These are phyloP conservation scores for Naegleria lovaniensis DNA, from an alignment of 208 protist genomes.

Conservation along the genomic window DNA sequence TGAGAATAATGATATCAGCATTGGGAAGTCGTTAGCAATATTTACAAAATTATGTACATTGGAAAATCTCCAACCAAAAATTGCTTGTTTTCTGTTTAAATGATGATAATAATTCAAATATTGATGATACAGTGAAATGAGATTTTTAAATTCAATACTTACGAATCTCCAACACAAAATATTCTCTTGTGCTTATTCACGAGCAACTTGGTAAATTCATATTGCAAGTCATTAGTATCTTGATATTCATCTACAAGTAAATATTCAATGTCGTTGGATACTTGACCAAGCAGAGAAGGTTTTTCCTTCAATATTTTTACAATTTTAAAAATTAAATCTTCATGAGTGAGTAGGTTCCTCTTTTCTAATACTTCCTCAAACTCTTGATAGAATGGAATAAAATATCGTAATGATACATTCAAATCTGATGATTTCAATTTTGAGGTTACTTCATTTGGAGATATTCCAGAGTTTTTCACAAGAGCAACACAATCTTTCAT, in stretches of 20 bases:
- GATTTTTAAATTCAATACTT: neutral
- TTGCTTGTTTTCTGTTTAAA: conserved; percentile 18
- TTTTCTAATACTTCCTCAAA: neutral
- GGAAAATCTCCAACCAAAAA: conserved; percentile 18
- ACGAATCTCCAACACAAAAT: conserved; percentile 19
- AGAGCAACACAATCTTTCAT: neutral
- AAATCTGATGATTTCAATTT: neutral
- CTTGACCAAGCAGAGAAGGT: neutral
- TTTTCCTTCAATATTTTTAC: neutral
- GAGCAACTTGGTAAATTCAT: neutral
- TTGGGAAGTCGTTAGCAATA: neutral
- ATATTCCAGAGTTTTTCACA: neutral
- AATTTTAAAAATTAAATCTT: neutral
- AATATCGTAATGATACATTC: neutral
- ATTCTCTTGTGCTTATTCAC: neutral
- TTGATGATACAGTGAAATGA: neutral
- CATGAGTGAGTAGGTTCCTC: neutral
- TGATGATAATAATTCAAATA: neutral
- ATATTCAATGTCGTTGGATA: neutral
- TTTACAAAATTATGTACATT: conserved; percentile 11
- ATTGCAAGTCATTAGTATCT: conserved; percentile 22
- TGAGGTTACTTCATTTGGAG: neutral
- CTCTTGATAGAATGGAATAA: neutral
- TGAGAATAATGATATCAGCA: neutral
- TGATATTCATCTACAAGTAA: conserved; percentile 12